Evolutionary conservation across 1,139 yeast species (phyloP).

Genomic region (Taiozyma sp.): DNA sequence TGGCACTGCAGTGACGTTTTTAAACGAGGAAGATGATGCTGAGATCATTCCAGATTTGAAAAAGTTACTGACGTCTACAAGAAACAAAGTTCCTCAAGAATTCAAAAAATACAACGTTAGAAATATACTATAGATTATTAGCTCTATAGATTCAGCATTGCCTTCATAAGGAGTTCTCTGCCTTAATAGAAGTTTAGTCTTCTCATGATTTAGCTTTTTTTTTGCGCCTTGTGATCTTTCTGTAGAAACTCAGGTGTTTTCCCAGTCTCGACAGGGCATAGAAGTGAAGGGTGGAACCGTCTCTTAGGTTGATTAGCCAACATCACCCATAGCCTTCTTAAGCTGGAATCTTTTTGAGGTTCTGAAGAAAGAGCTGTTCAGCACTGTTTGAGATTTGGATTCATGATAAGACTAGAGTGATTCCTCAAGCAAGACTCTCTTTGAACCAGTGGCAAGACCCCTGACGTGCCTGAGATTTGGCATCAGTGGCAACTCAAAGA

Average conservation of each 20-base stretch:
- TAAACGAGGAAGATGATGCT: conserved; percentile 53
- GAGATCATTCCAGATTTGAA: conserved; percentile 18
- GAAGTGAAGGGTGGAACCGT: background rate
- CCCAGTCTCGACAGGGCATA: background rate
- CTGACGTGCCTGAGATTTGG: background rate
- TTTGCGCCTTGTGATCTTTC: background rate
- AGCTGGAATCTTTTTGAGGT: background rate
- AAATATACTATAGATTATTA: conserved; percentile 7
- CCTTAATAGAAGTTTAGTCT: background rate
- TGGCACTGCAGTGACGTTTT: conserved; percentile 73
- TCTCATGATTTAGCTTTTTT: background rate
- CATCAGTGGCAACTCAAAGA: background rate
- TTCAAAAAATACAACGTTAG: conserved; percentile 10
- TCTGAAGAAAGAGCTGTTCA: background rate
- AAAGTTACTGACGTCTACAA: conserved; percentile 17
- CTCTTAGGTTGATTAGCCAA: background rate
- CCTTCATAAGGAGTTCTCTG: background rate
- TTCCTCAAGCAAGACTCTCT: background rate
- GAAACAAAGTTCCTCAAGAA: conserved; percentile 18
- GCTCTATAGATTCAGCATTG: background rate
- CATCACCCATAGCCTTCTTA: background rate
- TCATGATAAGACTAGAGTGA: background rate
- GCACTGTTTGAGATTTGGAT: background rate
- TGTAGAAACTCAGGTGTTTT: background rate
- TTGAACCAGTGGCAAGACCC: background rate